Evolutionary conservation across 2,329 filamentous ascomycete genomes (phyloP), one percentile per base, ranked within the genome.

Genomic region (Daldinia sp.): DNA sequence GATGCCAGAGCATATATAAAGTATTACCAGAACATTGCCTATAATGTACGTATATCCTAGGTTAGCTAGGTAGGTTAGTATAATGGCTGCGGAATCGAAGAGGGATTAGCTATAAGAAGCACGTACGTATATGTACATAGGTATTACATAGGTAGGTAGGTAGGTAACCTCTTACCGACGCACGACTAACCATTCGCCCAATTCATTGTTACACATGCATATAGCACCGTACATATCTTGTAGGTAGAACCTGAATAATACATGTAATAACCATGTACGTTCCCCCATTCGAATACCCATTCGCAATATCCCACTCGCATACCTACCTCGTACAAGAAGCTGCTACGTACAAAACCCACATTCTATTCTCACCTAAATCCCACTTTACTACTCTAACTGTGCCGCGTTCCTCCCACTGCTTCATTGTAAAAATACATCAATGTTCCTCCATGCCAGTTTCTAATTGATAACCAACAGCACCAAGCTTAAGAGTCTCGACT

Each of bases 111-210:
- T n/a, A n/a, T n/a, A n/a, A n/a, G n/a, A n/a, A n/a, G n/a, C n/a
- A n/a, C n/a, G 21, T 48, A 48, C 41, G 13, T 23, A 15, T 25
- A 45, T 45, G 19, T 25, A 45, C 21, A 19, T 39, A 43, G 39
- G 19, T 23, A 43, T 21, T 7, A 27, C 25, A 25, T 39, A 21
- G 17, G 17, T 21, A 37, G n/a, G 15, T n/a, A 37, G 3, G 34
- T 37, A 37, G 3, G 29, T 41, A n/a, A n/a, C n/a, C n/a, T n/a
- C 49, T 50, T 53, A 54, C 52, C 56, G 57, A 58, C 52, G 61
- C 52, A 64, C 50, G 53, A 56, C 53, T 61, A 32, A 58, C 58
- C 60, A 62, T 63, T 61, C 54, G 54, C 47, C 27, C 45, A 49
- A 32, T 57, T 52, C 43, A 15, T 56, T 39, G 54, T 64, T 47